Evolutionary conservation across 495 filamentous ascomycete species (phyloP).

Genomic region (Lophium mytilinum): DNA sequence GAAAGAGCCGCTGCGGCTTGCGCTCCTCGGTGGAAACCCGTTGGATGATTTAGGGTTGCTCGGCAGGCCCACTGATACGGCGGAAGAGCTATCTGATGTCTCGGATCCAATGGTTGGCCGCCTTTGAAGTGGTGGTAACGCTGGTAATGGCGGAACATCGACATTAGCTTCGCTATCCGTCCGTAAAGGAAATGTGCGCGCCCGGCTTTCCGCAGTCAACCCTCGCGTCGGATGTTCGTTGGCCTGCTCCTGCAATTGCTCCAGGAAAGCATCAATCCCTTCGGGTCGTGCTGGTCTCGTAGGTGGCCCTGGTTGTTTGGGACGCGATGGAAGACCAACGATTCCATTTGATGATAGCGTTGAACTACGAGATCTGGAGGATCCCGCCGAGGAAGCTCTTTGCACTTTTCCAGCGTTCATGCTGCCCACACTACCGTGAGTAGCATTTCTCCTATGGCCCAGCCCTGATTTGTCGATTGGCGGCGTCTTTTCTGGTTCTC

Average conservation of each 20-base stretch:
- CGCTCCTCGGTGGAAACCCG: slow-evolving; percentile 8
- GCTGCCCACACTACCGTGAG: slow-evolving; percentile 15
- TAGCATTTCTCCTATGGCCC: slow-evolving; percentile 30
- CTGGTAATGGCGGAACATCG: not conserved
- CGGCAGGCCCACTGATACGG: not conserved
- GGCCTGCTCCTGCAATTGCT: slow-evolving; percentile 23
- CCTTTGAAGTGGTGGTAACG: not conserved
- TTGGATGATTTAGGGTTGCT: slow-evolving; percentile 2
- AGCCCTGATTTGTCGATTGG: slow-evolving; percentile 33
- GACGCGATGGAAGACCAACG: slow-evolving; percentile 7
- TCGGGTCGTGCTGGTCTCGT: slow-evolving; percentile 20
- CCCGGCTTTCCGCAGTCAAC: slow-evolving; percentile 18
- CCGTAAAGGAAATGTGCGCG: slow-evolving; percentile 23
- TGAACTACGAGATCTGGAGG: slow-evolving; percentile 15
- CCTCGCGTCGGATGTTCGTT: not conserved
- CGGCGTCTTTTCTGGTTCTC: slow-evolving; percentile 15
- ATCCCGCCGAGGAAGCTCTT: slow-evolving; percentile 19
- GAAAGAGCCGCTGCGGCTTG: slow-evolving; percentile 15
- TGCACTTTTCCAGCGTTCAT: slow-evolving; percentile 15
- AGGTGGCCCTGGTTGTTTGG: slow-evolving; percentile 10
- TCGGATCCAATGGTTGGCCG: not conserved
- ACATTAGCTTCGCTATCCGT: slow-evolving; percentile 21
- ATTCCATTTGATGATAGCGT: slow-evolving; percentile 7
- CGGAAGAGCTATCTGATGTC: not conserved
- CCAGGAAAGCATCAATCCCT: slow-evolving; percentile 28